Conservation (phyloP, 768 basidiomycete species). For the Mycena albidolilacea region DNA sequence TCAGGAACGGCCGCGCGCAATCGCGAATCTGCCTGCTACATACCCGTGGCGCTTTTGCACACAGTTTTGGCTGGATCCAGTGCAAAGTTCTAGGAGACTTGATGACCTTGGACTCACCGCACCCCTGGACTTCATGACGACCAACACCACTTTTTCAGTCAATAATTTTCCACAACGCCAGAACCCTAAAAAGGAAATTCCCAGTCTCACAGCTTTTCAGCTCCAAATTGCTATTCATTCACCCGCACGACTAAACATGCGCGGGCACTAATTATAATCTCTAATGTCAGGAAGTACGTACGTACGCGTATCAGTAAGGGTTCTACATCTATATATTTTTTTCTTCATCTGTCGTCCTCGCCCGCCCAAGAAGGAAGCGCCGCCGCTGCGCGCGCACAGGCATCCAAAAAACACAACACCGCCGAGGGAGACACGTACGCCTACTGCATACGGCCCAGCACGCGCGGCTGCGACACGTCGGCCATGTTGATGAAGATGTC, state of each 20-base stretch:
- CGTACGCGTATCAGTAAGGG: slow-evolving; percentile 15
- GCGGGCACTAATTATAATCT: slow-evolving; percentile 8
- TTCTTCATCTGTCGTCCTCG: neutral
- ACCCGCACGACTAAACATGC: neutral
- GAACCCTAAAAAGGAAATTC: slow-evolving; percentile 13
- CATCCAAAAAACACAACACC: slow-evolving; percentile 1
- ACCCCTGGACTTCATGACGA: too few species aligned
- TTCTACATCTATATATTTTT: slow-evolving; percentile 16
- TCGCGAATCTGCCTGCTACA: too few species aligned
- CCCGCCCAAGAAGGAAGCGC: neutral
- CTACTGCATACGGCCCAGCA: slow-evolving; percentile 69
- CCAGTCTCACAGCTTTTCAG: too few species aligned
- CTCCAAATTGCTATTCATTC: neutral
- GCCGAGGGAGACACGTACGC: neutral
- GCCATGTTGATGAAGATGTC: slow-evolving; percentile 98
- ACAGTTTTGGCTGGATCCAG: too few species aligned
- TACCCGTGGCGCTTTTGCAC: too few species aligned
- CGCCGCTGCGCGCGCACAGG: neutral
- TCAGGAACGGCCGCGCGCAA: too few species aligned
- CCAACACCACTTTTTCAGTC: too few species aligned
- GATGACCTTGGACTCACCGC: too few species aligned
- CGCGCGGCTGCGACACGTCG: slow-evolving; percentile 85
- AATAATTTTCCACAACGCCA: neutral
- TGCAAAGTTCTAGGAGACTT: too few species aligned
- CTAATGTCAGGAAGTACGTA: slow-evolving; percentile 2